These are phyloP conservation scores for Nicotiana paniculata DNA, from an alignment of 257 asterid genomes.

Conservation along the genomic window DNA sequence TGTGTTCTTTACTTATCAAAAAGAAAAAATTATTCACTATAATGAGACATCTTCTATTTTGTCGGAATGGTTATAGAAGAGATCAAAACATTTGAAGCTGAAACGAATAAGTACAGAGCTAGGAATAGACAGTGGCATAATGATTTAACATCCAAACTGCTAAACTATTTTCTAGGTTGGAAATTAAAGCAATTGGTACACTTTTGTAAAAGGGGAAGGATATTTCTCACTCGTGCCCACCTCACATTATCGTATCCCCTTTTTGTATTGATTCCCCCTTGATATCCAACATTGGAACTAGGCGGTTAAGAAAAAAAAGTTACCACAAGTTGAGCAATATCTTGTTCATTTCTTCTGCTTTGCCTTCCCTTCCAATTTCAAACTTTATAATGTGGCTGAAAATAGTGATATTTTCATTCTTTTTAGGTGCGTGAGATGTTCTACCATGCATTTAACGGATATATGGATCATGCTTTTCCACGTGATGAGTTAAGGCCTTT, in stretches of 20 bases:
- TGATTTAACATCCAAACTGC: background rate
- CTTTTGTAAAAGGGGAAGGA: background rate
- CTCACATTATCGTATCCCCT: background rate
- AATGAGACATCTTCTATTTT: background rate
- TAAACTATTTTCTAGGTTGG: background rate
- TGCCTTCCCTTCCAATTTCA: background rate
- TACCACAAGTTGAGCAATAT: background rate
- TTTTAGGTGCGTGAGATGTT: conserved; percentile 86
- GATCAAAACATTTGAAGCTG: background rate
- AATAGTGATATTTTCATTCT: conserved; percentile 1
- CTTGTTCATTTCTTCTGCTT: background rate
- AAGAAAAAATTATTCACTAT: background rate
- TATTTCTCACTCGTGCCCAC: background rate
- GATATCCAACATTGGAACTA: background rate
- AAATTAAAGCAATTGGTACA: background rate
- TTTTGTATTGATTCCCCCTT: background rate
- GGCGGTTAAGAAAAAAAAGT: background rate
- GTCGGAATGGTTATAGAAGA: background rate
- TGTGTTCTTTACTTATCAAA: too few species aligned
- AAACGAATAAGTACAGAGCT: background rate
- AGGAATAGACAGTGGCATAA: background rate
- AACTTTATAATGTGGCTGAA: background rate
- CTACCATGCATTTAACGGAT: conserved; percentile 93
- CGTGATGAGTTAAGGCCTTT: conserved; percentile 88
- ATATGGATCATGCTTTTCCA: conserved; percentile 91